Percentiles rank a stretch among this genome's conserved stretches.
Conservation (phyloP, 1,139 yeast genomes). For the Sugiyamaella castrensis region DNA sequence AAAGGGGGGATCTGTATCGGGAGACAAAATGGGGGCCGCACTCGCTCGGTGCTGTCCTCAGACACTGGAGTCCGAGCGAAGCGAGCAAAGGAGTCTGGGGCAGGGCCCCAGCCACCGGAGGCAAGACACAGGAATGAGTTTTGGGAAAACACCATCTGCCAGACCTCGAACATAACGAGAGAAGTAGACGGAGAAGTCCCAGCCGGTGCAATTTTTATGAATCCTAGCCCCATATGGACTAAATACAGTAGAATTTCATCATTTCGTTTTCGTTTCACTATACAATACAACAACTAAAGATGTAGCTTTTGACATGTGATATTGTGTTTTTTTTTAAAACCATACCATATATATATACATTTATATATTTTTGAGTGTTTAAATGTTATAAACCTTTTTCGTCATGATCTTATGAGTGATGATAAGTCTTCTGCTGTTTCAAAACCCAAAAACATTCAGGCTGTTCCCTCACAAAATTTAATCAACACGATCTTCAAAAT, state of each 20-base stretch:
- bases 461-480: conserved; percentile 21
- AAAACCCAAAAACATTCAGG: no score
- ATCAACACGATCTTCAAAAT: conserved; percentile 67
- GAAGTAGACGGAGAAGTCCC: no score
- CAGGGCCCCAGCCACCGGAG: neutral
- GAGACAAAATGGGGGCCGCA: neutral
- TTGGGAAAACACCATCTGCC: no score
- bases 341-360: no score
- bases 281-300: no score
- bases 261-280: no score
- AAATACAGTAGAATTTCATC: no score
- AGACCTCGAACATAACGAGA: conserved; percentile 1
- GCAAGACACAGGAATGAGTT: no score
- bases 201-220: no score
- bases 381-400: neutral
- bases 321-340: neutral
- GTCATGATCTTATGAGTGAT: neutral
- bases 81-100: neutral
- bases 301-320: neutral
- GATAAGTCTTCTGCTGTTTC: neutral
- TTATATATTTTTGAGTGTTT: neutral
- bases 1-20: neutral
- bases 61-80: neutral
- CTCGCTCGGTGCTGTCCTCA: neutral
- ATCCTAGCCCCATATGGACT: no score